These are phyloP conservation scores for Tagetes erecta DNA, from an alignment of 129 eudicot species.

Conservation along the genomic window DNA sequence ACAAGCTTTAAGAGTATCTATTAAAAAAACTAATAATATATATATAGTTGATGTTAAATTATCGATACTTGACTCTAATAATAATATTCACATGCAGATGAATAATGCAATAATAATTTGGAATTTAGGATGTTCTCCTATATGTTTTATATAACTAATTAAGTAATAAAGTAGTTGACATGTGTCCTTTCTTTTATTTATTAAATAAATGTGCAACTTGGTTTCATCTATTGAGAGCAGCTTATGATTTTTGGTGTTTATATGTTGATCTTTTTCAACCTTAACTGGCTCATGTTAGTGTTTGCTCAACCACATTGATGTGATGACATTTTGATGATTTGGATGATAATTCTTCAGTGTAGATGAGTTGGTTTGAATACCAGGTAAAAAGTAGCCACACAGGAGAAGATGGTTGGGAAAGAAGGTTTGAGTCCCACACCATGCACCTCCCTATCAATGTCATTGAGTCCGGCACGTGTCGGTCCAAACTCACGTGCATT, in stretches of 20 bases:
- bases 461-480: no score
- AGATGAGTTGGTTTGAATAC: no score
- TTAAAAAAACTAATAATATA: not conserved
- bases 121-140: not conserved
- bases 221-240: not conserved
- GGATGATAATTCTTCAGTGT: no score
- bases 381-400: no score
- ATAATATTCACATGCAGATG: constrained; percentile 25
- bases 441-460: no score
- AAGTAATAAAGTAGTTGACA: not conserved
- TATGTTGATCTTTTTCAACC: not conserved
- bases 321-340: not conserved
- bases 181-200: not conserved
- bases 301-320: not conserved
- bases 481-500: no score
- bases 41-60: not conserved
- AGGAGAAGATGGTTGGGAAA: no score
- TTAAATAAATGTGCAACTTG: not conserved
- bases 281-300: not conserved
- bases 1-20: not conserved
- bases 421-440: no score
- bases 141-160: not conserved
- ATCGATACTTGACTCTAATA: constrained; percentile 12
- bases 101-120: constrained; percentile 8
- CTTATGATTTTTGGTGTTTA: not conserved